These are phyloP conservation scores for Pisolithus tinctorius DNA, from an alignment of 768 basidiomycete genomes.

Conservation along the genomic window DNA sequence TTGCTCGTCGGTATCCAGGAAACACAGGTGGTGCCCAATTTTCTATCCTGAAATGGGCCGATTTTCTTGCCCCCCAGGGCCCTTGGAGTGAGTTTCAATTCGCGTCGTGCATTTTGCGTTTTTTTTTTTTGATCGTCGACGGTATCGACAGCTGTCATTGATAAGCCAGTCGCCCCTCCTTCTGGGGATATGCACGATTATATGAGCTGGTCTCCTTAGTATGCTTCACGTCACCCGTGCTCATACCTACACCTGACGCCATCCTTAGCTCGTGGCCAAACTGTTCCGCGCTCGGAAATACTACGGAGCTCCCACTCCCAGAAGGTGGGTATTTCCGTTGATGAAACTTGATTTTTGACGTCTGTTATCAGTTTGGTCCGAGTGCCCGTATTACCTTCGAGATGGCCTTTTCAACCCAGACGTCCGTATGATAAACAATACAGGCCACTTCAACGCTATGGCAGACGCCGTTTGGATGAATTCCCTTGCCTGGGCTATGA, in stretches of 20 bases:
- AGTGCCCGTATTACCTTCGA: conserved; percentile 47
- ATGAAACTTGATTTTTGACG: neutral
- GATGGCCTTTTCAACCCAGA: conserved; percentile 68
- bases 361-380: conserved; percentile 42
- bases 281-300: conserved; percentile 52
- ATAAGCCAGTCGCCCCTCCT: conserved; percentile 41
- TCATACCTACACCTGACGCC: neutral
- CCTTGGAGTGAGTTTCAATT: conserved; percentile 48
- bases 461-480: conserved; percentile 60
- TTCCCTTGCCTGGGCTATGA: conserved; percentile 47
- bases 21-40: conserved; percentile 40
- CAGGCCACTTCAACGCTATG: conserved; percentile 47
- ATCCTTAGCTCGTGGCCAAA: conserved; percentile 54
- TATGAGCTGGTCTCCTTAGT: conserved; percentile 71
- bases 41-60: conserved; percentile 43
- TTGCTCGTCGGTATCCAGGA: conserved; percentile 34
- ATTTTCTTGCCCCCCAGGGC: conserved; percentile 33
- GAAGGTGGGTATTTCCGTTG: conserved; percentile 31
- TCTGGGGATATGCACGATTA: conserved; percentile 55
- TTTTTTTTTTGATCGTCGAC: neutral
- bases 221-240: conserved; percentile 13
- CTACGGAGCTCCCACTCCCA: conserved; percentile 45
- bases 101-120: neutral
- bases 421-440: conserved; percentile 46
- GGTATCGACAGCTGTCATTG: conserved; percentile 36